Evolutionary conservation across 176 grass and related monocot genomes (phyloP), one percentile per base, ranked within the genome.

Genomic region (Phoenix dactylifera): DNA sequence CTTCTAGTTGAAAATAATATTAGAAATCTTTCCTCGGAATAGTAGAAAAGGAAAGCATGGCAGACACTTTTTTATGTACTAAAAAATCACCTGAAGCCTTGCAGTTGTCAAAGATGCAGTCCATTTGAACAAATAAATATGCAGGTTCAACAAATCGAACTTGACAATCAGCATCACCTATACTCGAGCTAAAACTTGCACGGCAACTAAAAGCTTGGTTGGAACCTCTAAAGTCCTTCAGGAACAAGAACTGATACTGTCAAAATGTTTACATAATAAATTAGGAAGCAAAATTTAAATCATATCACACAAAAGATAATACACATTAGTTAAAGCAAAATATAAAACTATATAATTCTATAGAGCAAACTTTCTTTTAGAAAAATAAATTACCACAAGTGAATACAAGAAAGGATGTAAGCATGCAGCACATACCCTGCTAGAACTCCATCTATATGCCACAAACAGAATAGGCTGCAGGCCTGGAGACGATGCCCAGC

Each of bases 91-190:
- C 93, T 86, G 87, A 88, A 55, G 78, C 71, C 86, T 83, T 98
- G 69, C 83, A 92, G 72, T 79, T 80, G 67, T 98, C 93, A 83
- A 98, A 92, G 44, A 98, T 88, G 74, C 87, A 98, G 49, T 92
- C 87, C 93, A 98, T 86, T 79, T 87, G 87, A 79, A 98, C 82
- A 76, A 98, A 98, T n/a, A 87, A 98, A 81, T 92, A 92, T 49
- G 81, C 84, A 67, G 81, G 84, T 24, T 98, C 87, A 0, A 65
- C 51, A 12, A 88, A 75, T 77, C 73, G 89, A 62, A 83, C 65
- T 57, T 83, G 84, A 15, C 67, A 72, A 49, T 97, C 93, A 50
- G 65, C 18, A 56, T 88, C 92, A 62, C 83, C 79, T n/a, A 57
- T 66, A 61, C 69, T 96, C 75, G 87, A 88, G 70, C 73, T 66